phyloP scores from a whole-genome alignment of 108 stramenopile species.

The Nannochloropsis salina region DNA sequence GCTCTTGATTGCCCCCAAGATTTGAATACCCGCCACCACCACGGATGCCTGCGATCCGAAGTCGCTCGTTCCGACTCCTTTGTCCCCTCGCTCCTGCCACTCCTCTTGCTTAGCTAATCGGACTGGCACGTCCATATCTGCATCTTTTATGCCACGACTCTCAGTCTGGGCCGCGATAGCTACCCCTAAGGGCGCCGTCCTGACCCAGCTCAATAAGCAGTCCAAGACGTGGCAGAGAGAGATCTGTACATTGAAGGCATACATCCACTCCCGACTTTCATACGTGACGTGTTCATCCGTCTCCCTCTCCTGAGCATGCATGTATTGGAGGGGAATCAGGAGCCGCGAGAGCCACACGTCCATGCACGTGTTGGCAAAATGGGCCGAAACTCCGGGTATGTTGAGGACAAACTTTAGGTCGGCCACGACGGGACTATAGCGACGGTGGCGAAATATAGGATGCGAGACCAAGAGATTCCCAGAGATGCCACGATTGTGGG shows the following conservation, averaged over 20 bases:
- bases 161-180: too few species aligned
- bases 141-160: too few species aligned
- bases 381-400: slow-evolving; percentile 73
- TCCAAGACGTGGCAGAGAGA: slow-evolving; percentile 27
- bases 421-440: slow-evolving; percentile 77
- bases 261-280: slow-evolving; percentile 78
- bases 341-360: slow-evolving; percentile 55
- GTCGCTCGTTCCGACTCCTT: background rate
- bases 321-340: slow-evolving; percentile 44
- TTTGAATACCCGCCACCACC: background rate
- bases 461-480: slow-evolving; percentile 58
- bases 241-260: slow-evolving; percentile 82
- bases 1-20: background rate
- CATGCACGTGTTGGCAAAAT: slow-evolving; percentile 62
- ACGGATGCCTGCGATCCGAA: background rate
- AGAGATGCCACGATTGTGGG: background rate
- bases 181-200: background rate
- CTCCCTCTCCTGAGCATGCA: slow-evolving; percentile 65
- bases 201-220: slow-evolving; percentile 10
- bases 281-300: slow-evolving; percentile 68
- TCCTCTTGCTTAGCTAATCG: background rate
- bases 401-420: slow-evolving; percentile 88
- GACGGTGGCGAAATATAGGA: slow-evolving; percentile 65
- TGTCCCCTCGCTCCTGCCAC: background rate
- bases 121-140: too few species aligned